Conservation (phyloP, 345 rosid species). For the Cochlearia excelsa region DNA sequence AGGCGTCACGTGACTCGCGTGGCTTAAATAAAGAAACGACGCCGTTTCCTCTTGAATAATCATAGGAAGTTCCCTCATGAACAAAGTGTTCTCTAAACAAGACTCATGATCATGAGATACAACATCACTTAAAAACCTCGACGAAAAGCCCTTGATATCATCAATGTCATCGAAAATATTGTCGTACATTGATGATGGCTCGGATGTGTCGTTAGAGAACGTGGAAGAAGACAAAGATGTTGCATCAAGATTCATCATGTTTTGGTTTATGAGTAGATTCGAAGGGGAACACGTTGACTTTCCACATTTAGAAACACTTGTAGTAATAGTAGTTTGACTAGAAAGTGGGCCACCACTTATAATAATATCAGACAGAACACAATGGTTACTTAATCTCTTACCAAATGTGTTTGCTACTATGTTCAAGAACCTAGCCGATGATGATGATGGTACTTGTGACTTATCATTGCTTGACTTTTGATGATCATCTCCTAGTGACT, state of each 20-base stretch:
- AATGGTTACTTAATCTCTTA: constrained; percentile 27
- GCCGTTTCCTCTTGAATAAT: constrained; percentile 25
- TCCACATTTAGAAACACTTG: constrained; percentile 19
- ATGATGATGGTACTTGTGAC: constrained; percentile 15
- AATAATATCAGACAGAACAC: constrained; percentile 31
- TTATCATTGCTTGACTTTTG: constrained; percentile 1
- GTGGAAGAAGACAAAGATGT: constrained; percentile 28
- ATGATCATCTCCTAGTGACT: constrained; percentile 15
- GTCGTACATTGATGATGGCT: not conserved
- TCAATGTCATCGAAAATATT: constrained; percentile 19
- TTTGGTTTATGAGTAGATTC: constrained; percentile 11
- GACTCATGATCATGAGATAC: constrained; percentile 17
- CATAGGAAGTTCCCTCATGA: constrained; percentile 30
- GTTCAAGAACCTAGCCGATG: constrained; percentile 34
- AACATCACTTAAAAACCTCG: constrained; percentile 16
- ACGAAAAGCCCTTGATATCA: constrained; percentile 25
- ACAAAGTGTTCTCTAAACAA: constrained; percentile 23
- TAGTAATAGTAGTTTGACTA: constrained; percentile 14
- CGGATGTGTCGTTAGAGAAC: constrained; percentile 10
- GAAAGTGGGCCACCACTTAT: constrained; percentile 23
- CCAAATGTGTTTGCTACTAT: constrained; percentile 36
- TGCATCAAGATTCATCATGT: constrained; percentile 3
- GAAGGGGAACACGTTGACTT: constrained; percentile 25
- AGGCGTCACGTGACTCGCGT: constrained; percentile 3
- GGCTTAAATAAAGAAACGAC: not conserved